These are phyloP conservation scores for Babesia sp. DNA, from an alignment of 169 alveolate genomes.

Conservation along the genomic window DNA sequence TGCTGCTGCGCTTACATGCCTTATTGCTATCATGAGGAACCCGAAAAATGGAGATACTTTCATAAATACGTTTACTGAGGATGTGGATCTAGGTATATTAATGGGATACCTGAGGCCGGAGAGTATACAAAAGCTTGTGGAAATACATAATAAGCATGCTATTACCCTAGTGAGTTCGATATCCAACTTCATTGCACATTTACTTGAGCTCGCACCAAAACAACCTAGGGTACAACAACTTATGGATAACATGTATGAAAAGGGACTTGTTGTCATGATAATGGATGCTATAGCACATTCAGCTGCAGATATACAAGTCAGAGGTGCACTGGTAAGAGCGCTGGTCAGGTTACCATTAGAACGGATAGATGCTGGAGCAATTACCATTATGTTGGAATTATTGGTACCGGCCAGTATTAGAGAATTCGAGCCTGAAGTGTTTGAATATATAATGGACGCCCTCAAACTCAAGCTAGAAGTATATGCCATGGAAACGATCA, in stretches of 20 bases:
- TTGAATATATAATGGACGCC: constrained; percentile 31
- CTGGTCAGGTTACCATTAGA: constrained; percentile 38
- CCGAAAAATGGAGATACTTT: constrained; percentile 18
- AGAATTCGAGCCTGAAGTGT: constrained; percentile 34
- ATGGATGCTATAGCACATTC: constrained; percentile 14
- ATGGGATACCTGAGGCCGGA: constrained; percentile 34
- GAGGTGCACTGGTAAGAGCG: constrained; percentile 22
- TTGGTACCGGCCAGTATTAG: neutral
- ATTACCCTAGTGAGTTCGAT: neutral
- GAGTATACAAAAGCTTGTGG: constrained; percentile 7
- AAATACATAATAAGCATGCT: constrained; percentile 1
- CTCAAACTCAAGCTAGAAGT: constrained; percentile 23
- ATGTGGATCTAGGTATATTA: constrained; percentile 14
- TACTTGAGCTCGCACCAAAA: neutral
- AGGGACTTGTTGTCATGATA: constrained; percentile 30
- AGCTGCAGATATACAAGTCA: neutral
- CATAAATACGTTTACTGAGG: constrained; percentile 31
- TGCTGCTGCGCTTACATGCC: constrained; percentile 41
- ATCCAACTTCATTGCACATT: constrained; percentile 3
- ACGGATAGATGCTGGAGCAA: constrained; percentile 31
- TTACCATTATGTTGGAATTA: constrained; percentile 24
- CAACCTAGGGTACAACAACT: constrained; percentile 4
- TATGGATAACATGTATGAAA: constrained; percentile 38
- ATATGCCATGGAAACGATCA: constrained; percentile 29
- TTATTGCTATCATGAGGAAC: constrained; percentile 6